Conservation (phyloP, 1,284 basidiomycete species). For the Ustilago cynodontis region DNA sequence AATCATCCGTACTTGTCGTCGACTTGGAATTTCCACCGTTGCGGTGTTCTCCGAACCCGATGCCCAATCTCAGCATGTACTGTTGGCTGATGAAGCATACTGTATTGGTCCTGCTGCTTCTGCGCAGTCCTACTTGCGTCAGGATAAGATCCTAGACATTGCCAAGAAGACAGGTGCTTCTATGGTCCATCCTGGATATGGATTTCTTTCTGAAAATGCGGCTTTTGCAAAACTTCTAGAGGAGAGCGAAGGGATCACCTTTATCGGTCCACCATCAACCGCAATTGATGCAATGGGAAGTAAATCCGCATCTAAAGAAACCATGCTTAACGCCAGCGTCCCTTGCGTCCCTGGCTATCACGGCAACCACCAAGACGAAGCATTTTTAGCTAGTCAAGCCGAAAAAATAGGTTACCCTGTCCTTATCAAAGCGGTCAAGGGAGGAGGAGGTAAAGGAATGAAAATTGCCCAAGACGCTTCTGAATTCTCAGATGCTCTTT, state of each 20-base stretch:
- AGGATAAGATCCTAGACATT: constrained; percentile 88
- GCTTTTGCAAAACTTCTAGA: constrained; percentile 51
- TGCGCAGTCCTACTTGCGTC: constrained; percentile 85
- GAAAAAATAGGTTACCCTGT: constrained; percentile 71
- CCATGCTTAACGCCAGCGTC: constrained; percentile 89
- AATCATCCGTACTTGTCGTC: constrained; percentile 88
- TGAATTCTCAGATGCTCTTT: constrained; percentile 82
- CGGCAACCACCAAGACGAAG: constrained; percentile 79
- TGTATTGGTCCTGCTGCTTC: constrained; percentile 91
- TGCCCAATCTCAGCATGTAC: constrained; percentile 79
- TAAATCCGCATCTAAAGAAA: constrained; percentile 79
- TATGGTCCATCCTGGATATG: constrained; percentile 84
- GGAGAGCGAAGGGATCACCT: constrained; percentile 56
- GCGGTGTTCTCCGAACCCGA: constrained; percentile 91
- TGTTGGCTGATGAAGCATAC: constrained; percentile 92
- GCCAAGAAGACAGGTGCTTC: constrained; percentile 82
- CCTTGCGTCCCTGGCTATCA: constrained; percentile 95
- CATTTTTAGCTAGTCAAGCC: constrained; percentile 77
- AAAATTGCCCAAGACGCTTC: constrained; percentile 72
- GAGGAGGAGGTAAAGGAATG: constrained; percentile 72
- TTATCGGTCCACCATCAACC: constrained; percentile 69
- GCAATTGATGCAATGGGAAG: constrained; percentile 81
- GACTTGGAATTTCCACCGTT: constrained; percentile 87
- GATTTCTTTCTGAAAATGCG: constrained; percentile 79
- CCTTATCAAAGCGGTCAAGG: constrained; percentile 71